phyloP scores from a whole-genome alignment of 345 rosid genomes.

The Noccaea caerulescens region DNA sequence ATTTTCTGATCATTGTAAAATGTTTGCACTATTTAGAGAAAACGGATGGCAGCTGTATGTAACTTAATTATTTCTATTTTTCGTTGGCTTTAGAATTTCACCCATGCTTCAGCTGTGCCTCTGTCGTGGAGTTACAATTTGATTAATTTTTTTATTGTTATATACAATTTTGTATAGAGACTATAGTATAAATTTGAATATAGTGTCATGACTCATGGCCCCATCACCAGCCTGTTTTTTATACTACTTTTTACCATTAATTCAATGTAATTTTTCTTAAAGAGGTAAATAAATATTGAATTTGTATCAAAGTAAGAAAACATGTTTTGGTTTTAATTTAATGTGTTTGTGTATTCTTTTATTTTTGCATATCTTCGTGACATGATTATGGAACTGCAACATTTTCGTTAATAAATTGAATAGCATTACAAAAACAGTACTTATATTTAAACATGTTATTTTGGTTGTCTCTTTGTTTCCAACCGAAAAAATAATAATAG shows the following conservation, averaged over 20 bases:
- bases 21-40: conserved; percentile 14
- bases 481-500: conserved; percentile 18
- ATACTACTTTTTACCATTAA: conserved; percentile 17
- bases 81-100: conserved; percentile 24
- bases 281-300: conserved; percentile 18
- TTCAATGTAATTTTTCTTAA: background rate
- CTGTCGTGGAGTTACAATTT: conserved; percentile 32
- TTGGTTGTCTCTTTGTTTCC: conserved; percentile 25
- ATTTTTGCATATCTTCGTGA: conserved; percentile 1
- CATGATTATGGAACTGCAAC: background rate
- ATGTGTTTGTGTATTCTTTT: conserved; percentile 2
- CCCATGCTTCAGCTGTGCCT: conserved; percentile 43
- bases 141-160: background rate
- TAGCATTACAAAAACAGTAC: background rate
- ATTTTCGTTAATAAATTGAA: background rate
- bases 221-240: conserved; percentile 45
- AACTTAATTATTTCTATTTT: conserved; percentile 26
- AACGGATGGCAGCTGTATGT: conserved; percentile 39
- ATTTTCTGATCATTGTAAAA: conserved; percentile 11
- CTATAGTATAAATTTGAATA: background rate
- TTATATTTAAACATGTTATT: background rate
- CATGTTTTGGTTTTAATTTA: conserved; percentile 11
- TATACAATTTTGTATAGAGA: background rate
- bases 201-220: conserved; percentile 27
- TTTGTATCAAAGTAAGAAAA: conserved; percentile 29